These are phyloP conservation scores for Theobroma cacao DNA, from an alignment of 345 rosid species.

Conservation along the genomic window DNA sequence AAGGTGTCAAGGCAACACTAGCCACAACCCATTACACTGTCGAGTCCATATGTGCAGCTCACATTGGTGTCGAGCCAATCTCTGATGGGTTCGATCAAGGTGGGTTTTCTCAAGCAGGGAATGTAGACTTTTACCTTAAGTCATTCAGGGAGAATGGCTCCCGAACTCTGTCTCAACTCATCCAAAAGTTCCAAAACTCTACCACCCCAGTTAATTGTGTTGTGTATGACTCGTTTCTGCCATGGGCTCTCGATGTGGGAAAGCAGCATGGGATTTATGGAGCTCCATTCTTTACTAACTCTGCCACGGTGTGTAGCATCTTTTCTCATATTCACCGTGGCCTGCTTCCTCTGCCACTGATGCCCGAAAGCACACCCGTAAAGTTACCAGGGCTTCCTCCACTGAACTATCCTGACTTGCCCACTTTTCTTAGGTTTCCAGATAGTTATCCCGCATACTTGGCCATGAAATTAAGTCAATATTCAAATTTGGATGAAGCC, in stretches of 20 bases:
- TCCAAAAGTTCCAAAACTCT: slow-evolving; percentile 34
- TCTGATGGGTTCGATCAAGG: slow-evolving; percentile 70
- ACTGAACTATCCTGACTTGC: slow-evolving; percentile 45
- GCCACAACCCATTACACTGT: slow-evolving; percentile 67
- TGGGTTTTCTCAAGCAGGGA: slow-evolving; percentile 45
- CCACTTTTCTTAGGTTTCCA: slow-evolving; percentile 44
- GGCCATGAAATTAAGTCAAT: slow-evolving; percentile 55
- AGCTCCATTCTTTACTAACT: slow-evolving; percentile 73
- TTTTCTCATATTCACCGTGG: slow-evolving; percentile 42
- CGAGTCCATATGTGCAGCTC: slow-evolving; percentile 37
- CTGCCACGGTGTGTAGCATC: slow-evolving; percentile 44
- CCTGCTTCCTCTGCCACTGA: slow-evolving; percentile 38
- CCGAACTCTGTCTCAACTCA: slow-evolving; percentile 42
- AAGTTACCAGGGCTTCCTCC: slow-evolving; percentile 51
- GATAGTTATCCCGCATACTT: slow-evolving; percentile 52
- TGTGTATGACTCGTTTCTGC: slow-evolving; percentile 70
- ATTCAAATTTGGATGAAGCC: slow-evolving; percentile 43
- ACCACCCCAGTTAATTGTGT: slow-evolving; percentile 40
- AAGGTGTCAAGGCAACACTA: slow-evolving; percentile 59
- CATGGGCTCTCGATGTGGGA: slow-evolving; percentile 78
- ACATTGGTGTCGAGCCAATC: slow-evolving; percentile 50
- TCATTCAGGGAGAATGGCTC: slow-evolving; percentile 50
- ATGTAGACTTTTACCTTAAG: slow-evolving; percentile 32
- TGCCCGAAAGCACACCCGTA: slow-evolving; percentile 32
- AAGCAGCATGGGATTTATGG: slow-evolving; percentile 47